Evolutionary conservation across 2,329 filamentous ascomycete genomes (phyloP).

Genomic region (Penicillium aurantiogriseum): DNA sequence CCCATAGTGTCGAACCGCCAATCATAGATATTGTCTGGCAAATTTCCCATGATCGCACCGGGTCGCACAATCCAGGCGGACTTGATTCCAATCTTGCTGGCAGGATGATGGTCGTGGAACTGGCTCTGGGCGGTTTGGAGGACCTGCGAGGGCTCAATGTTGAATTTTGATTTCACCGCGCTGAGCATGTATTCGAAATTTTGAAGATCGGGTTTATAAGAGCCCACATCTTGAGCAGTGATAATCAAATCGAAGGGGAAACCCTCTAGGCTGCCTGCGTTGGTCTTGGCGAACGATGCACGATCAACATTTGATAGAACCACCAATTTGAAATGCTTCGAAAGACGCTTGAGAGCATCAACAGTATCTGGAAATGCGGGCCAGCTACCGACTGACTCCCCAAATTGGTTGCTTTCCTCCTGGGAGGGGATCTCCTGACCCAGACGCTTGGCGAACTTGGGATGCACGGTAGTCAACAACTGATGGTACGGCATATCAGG

Average conservation of each 20-base stretch:
- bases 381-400: constrained; percentile 50
- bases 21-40: constrained; percentile 44
- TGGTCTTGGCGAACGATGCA: constrained; percentile 49
- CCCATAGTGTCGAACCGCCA: constrained; percentile 60
- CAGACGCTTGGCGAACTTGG: constrained; percentile 29
- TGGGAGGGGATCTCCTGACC: constrained; percentile 8
- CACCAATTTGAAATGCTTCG: constrained; percentile 53
- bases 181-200: constrained; percentile 67
- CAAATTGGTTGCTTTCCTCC: constrained; percentile 47
- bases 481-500: constrained; percentile 60
- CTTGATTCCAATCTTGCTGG: constrained; percentile 57
- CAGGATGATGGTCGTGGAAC: constrained; percentile 65
- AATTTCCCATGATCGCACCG: constrained; percentile 40
- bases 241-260: constrained; percentile 60
- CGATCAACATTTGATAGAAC: constrained; percentile 58
- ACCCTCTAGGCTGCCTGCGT: constrained; percentile 50
- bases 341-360: constrained; percentile 49
- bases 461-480: constrained; percentile 52
- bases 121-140: constrained; percentile 68
- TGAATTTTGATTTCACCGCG: constrained; percentile 55
- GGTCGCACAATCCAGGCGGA: constrained; percentile 62
- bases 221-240: constrained; percentile 68
- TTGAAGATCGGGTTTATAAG: constrained; percentile 64
- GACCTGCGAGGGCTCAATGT: constrained; percentile 56
- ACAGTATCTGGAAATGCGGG: constrained; percentile 58